phyloP scores from a whole-genome alignment of 371 early-diverging fungal species.

The Rhizomucor miehei region DNA sequence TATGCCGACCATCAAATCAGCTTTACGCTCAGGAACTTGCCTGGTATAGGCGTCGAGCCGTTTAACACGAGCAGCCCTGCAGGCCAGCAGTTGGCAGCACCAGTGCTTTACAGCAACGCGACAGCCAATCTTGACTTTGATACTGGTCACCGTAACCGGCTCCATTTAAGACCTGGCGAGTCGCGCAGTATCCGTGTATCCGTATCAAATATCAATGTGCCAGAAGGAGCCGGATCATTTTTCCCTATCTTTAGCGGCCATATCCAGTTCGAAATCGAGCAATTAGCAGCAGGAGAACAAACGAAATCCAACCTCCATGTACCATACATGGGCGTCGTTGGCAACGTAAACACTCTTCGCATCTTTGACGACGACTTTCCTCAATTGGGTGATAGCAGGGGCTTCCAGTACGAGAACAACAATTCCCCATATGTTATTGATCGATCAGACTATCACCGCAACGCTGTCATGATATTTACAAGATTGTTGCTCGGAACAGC shows the following conservation, averaged over 20 bases:
- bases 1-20: slow-evolving; percentile 25
- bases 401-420: not conserved
- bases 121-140: slow-evolving; percentile 35
- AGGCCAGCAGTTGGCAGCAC: slow-evolving; percentile 28
- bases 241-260: slow-evolving; percentile 45
- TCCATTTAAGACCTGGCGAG: slow-evolving; percentile 35
- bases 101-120: slow-evolving; percentile 19
- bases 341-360: slow-evolving; percentile 45
- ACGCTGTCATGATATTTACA: not conserved
- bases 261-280: slow-evolving; percentile 6
- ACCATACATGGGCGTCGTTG: slow-evolving; percentile 58
- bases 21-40: slow-evolving; percentile 14
- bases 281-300: slow-evolving; percentile 8
- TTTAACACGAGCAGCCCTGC: slow-evolving; percentile 24
- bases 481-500: slow-evolving; percentile 13
- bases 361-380: slow-evolving; percentile 41
- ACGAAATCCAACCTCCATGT: slow-evolving; percentile 24
- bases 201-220: slow-evolving; percentile 2
- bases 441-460: not conserved
- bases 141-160: slow-evolving; percentile 13
- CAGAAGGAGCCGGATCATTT: not conserved
- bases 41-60: slow-evolving; percentile 36
- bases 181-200: slow-evolving; percentile 15
- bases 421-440: slow-evolving; percentile 1
- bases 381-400: not conserved